Conservation (phyloP, 306 rosid genomes). For the Gastrolobium villosum region DNA sequence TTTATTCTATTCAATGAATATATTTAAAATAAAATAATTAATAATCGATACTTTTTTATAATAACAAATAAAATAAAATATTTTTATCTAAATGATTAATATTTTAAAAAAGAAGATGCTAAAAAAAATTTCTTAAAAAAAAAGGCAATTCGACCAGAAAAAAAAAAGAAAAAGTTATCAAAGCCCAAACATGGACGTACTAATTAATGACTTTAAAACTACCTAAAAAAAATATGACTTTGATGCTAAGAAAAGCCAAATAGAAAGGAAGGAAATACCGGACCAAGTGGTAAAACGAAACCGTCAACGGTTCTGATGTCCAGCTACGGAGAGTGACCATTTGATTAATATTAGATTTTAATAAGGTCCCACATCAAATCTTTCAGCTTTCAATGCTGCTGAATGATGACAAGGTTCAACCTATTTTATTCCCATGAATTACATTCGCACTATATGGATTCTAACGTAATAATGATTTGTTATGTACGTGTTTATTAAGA, state of each 20-base stretch:
- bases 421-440: constrained; percentile 1
- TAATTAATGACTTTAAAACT: too few species aligned
- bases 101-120: too few species aligned
- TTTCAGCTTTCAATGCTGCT: constrained; percentile 39
- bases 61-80: too few species aligned
- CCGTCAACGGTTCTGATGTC: constrained; percentile 51
- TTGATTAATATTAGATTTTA: not conserved
- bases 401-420: constrained; percentile 37
- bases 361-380: constrained; percentile 55
- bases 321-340: constrained; percentile 31
- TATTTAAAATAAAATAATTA: too few species aligned
- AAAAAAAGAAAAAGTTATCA: too few species aligned
- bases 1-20: too few species aligned
- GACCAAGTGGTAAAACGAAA: constrained; percentile 51
- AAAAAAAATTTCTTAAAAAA: too few species aligned
- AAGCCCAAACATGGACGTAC: too few species aligned
- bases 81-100: too few species aligned
- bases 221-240: too few species aligned
- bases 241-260: not conserved
- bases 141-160: too few species aligned
- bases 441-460: not conserved
- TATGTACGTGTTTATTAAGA: not conserved
- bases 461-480: not conserved
- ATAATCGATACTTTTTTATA: too few species aligned
- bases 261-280: not conserved